These are phyloP conservation scores for Blastomyces silverae DNA, from an alignment of 2,329 filamentous ascomycete species.

Conservation along the genomic window DNA sequence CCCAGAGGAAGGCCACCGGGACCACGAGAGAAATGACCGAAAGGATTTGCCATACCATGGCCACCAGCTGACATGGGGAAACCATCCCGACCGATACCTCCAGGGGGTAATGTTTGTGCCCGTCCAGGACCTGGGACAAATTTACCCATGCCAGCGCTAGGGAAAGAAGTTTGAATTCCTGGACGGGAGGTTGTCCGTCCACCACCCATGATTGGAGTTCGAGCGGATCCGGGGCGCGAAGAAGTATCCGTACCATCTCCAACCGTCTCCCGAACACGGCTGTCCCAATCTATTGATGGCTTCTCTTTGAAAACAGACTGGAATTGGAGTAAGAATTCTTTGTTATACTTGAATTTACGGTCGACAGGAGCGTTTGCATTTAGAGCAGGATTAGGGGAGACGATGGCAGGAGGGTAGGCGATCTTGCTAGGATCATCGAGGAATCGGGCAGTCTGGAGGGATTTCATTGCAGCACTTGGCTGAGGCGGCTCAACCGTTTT, in stretches of 20 bases:
- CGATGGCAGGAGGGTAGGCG: slow-evolving; percentile 75
- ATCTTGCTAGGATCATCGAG: slow-evolving; percentile 70
- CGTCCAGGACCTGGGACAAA: slow-evolving; percentile 49
- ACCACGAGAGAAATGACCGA: slow-evolving; percentile 54
- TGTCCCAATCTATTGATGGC: slow-evolving; percentile 86
- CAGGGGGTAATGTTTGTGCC: slow-evolving; percentile 59
- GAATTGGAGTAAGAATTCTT: slow-evolving; percentile 92
- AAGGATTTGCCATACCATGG: slow-evolving; percentile 45
- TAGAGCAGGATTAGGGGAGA: slow-evolving; percentile 83
- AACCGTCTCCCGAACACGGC: slow-evolving; percentile 75
- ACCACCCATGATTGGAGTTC: slow-evolving; percentile 38
- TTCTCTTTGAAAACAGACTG: slow-evolving; percentile 95
- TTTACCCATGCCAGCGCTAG: slow-evolving; percentile 55
- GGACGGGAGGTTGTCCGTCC: slow-evolving; percentile 48
- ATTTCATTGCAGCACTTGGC: slow-evolving; percentile 87
- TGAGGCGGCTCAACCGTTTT: slow-evolving; percentile 85
- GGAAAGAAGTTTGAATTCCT: slow-evolving; percentile 47
- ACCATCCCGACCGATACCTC: slow-evolving; percentile 66
- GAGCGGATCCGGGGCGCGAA: slow-evolving; percentile 48
- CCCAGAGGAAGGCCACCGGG: slow-evolving; percentile 59
- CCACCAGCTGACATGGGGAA: slow-evolving; percentile 58
- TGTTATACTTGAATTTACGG: slow-evolving; percentile 90
- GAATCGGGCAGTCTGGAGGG: slow-evolving; percentile 85
- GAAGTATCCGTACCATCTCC: slow-evolving; percentile 64
- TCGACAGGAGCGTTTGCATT: slow-evolving; percentile 66